Percentiles rank a stretch among this genome's conserved stretches.
Evolutionary conservation across 148 eudicot genomes (phyloP).

Genomic region (Chenopodium berlandieri): DNA sequence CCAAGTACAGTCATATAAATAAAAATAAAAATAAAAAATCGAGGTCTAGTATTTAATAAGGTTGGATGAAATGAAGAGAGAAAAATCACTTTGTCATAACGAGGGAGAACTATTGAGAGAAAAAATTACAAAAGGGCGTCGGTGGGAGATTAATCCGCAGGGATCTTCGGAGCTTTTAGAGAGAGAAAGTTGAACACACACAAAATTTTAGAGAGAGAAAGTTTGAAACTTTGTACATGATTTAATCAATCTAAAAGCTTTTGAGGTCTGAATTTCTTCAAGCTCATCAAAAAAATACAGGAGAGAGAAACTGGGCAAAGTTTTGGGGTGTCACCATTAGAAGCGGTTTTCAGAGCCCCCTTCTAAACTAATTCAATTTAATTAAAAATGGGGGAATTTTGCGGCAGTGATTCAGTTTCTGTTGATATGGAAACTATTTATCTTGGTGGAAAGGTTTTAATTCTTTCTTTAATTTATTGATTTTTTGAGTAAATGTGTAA

Average conservation of each 20-base stretch:
- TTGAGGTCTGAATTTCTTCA: conserved; percentile 8
- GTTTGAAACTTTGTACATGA: conserved; percentile 29
- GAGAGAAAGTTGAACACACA: conserved; percentile 14
- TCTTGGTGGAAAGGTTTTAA: conserved; percentile 83
- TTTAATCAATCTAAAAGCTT: conserved; percentile 20
- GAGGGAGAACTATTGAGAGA: not conserved
- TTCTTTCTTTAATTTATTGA: not conserved
- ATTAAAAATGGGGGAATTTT: conserved; percentile 55
- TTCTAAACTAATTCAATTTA: no score
- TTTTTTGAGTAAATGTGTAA: not conserved
- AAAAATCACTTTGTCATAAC: no score
- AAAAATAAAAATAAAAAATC: no score
- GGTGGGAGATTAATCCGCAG: conserved; percentile 34
- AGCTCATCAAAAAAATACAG: not conserved
- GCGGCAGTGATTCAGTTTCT: conserved; percentile 65
- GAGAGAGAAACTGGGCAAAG: conserved; percentile 14
- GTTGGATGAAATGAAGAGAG: no score
- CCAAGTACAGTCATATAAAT: no score
- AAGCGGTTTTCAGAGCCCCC: conserved; percentile 10
- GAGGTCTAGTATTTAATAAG: no score
- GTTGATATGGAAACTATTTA: conserved; percentile 85
- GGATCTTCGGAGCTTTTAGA: conserved; percentile 32
- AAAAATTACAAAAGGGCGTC: conserved; percentile 33
- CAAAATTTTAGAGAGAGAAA: not conserved
- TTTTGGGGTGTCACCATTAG: not conserved